Conservation (phyloP, 768 basidiomycete species). For the Cystoderma amianthinum region DNA sequence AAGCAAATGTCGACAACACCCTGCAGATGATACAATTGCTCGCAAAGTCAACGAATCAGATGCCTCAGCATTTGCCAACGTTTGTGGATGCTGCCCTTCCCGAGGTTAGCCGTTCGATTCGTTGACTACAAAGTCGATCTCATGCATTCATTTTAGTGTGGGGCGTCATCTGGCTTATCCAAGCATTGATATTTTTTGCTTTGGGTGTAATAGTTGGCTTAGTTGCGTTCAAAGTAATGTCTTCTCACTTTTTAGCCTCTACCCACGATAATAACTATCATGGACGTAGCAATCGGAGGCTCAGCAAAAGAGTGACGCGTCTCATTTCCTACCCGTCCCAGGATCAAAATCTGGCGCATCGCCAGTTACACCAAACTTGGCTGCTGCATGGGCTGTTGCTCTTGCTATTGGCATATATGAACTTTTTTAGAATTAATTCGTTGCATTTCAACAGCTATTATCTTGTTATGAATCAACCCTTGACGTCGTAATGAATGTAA, state of each 20-base stretch:
- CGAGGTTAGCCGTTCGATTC: slow-evolving; percentile 38
- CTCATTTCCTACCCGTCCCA: slow-evolving; percentile 56
- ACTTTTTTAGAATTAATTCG: too few relatives aligned
- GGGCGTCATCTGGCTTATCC: slow-evolving; percentile 85
- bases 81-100: slow-evolving; percentile 83
- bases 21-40: slow-evolving; percentile 72
- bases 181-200: slow-evolving; percentile 69
- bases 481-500: too few relatives aligned
- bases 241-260: too few relatives aligned
- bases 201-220: slow-evolving; percentile 73
- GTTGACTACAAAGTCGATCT: too few relatives aligned
- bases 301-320: slow-evolving; percentile 19
- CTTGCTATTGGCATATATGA: too few relatives aligned
- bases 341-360: slow-evolving; percentile 33
- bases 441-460: too few relatives aligned
- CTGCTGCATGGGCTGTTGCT: slow-evolving; percentile 11
- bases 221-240: slow-evolving; percentile 79
- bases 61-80: slow-evolving; percentile 76
- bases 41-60: slow-evolving; percentile 85
- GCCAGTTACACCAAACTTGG: slow-evolving; percentile 15
- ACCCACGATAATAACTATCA: too few relatives aligned
- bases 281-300: slow-evolving; percentile 9
- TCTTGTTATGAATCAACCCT: too few relatives aligned
- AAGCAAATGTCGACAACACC: too few relatives aligned
- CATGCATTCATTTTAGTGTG: slow-evolving; percentile 53